Base-by-base conservation (phyloP, 768 basidiomycete species). In the Russula olivacea region DNA sequence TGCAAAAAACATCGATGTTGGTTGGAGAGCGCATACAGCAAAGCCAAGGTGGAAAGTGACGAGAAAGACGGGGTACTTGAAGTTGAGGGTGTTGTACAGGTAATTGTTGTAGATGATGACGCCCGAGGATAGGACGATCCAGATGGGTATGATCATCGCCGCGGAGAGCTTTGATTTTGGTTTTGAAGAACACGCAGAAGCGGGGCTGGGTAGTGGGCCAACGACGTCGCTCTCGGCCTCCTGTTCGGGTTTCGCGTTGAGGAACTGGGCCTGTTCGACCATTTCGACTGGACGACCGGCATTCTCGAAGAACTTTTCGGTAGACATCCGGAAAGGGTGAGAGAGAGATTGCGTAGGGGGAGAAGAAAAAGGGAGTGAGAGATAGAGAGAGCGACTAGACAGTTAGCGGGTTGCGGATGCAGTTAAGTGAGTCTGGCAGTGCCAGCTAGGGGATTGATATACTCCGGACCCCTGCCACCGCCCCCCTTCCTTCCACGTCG, bases 61-160 rank as follows among this genome's bases (percentile, higher is more conserved):
- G 51, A 93, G 82, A 75, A 95, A 96, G 67, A 97, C 93, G 32
- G 95, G 95, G 78, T 79, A 97, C 71, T 84, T 83, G 79, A 97
- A 97, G 64, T 85, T 75, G 70, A 89, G 83, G 50, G 81, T 82
- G 75, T 89, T 90, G 80, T 91, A 93, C 68, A 91, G 75, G 72
- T 86, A 86, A 74, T 93, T 96, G 83, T 97, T 97, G 84, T 98
- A 97, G 63, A 97, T 85, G 76, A 98, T 98, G 72, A 98, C 95
- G 9, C 84, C 73, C 28, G 93, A 92, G 67, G 87, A 89, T 68
- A 96, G 87, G 21, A 84, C 76, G 70, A 97, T 98, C 96, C 96
- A 98, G 60, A 96, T 77, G 30, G 92, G 94, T 61, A 97, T 91
- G 70, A 94, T 90, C 60, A 81, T 76, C 0, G 84, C 71, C 0